Base-by-base conservation (phyloP, 495 filamentous ascomycete genomes). In the Collariella sp. region DNA sequence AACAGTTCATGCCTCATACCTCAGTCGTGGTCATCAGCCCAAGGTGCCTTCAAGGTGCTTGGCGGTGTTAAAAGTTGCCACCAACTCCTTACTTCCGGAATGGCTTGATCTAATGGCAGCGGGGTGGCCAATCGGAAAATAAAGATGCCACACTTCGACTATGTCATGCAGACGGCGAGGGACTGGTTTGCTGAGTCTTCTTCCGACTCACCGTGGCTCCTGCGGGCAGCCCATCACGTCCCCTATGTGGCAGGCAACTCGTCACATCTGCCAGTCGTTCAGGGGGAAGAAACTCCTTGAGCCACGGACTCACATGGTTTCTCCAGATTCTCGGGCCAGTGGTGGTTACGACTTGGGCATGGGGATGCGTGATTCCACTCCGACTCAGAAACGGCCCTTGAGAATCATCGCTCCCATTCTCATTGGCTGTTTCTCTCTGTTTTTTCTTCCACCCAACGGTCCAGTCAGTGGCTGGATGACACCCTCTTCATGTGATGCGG, bases 81-180 rank as follows among this genome's bases (percentile, higher is more conserved):
- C n/a, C n/a, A n/a, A n/a, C 26, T 31, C 26, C 9, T 31, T 13
- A 6, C 24, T 18, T 34, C 45, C 29, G 15, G 16, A 19, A 22
- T 36, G 7, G 1, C 19, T 35, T 20, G 11, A 9, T 18, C 26
- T 31, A 19, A 7, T 9, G 18, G 15, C 18, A 6, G 33, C 16
- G 16, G 3, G 38, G 33, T 15, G 46, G 29, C 48, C 36, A 41
- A 50, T 31, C 9, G 35, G 38, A 33, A 16, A 29, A 12, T 5
- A 41, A 41, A 18, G 13, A 39, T 61, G 60, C 60, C 53, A 54
- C 49, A 60, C 57, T 56, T 60, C 56, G 52, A 54, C 54, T 31
- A 52, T 52, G 45, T 50, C 36, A n/a, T 57, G 58, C 48, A 52
- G 50, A 54, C 29, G 34, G 48, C 46, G n/a, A 10, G 39, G 3